Percentiles rank a stretch among this genome's conserved stretches.
Conservation (phyloP, 768 basidiomycete species). For the Leucocoprinus leucothites region DNA sequence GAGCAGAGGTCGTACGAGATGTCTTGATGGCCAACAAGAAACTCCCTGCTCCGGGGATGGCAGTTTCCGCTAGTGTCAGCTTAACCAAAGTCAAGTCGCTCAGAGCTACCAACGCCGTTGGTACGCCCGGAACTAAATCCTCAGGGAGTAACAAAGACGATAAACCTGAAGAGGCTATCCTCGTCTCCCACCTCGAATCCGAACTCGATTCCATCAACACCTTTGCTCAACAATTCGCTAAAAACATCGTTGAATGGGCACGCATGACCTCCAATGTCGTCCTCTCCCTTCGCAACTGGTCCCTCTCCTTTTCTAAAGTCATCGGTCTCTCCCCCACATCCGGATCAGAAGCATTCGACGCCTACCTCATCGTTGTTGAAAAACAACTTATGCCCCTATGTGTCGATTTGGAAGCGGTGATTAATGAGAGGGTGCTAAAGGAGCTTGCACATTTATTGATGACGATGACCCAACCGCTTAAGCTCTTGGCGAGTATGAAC, state of each 20-base stretch:
- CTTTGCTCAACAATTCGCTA: slow-evolving; percentile 62
- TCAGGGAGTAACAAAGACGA: slow-evolving; percentile 18
- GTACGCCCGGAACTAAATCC: neutral
- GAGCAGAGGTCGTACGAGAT: slow-evolving; percentile 77
- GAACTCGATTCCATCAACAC: slow-evolving; percentile 55
- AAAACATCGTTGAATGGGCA: slow-evolving; percentile 63
- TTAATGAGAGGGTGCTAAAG: slow-evolving; percentile 53
- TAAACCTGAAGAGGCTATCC: slow-evolving; percentile 34
- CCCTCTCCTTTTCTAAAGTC: slow-evolving; percentile 60
- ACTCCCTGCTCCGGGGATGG: slow-evolving; percentile 28
- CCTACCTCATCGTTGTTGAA: slow-evolving; percentile 60
- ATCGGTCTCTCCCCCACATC: slow-evolving; percentile 54
- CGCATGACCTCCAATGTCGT: slow-evolving; percentile 47
- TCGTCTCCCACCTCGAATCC: slow-evolving; percentile 51
- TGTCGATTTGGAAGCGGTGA: slow-evolving; percentile 46
- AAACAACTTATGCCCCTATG: slow-evolving; percentile 50
- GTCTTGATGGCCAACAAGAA: slow-evolving; percentile 52
- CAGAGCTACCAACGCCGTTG: slow-evolving; percentile 24
- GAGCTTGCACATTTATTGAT: slow-evolving; percentile 56
- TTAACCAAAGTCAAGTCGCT: slow-evolving; percentile 59
- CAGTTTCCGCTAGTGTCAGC: slow-evolving; percentile 57
- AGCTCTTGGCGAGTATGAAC: slow-evolving; percentile 71
- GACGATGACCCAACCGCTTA: slow-evolving; percentile 59
- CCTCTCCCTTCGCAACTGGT: slow-evolving; percentile 55
- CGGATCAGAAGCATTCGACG: slow-evolving; percentile 63